A percentile compares a stretch with the other conserved stretches of the same genome.
These are phyloP conservation scores for Hymenochaete sp. DNA, from an alignment of 1,284 basidiomycete species.

Conservation along the genomic window DNA sequence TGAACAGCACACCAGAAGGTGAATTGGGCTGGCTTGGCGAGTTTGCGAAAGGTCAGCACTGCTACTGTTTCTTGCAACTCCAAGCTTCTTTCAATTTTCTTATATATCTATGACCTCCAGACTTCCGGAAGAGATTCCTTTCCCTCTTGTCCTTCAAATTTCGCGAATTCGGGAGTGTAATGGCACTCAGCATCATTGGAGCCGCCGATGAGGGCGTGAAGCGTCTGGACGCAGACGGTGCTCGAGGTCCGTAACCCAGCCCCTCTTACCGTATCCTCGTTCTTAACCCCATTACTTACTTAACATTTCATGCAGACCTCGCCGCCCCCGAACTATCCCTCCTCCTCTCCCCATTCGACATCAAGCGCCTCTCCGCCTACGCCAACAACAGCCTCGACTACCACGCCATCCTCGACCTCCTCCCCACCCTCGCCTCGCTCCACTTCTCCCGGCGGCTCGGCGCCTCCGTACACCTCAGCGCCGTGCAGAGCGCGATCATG, in stretches of 20 bases:
- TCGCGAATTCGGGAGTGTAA: slow-evolving; percentile 84
- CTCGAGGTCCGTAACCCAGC: slow-evolving; percentile 32
- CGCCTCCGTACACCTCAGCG: slow-evolving; percentile 57
- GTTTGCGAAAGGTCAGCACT: slow-evolving; percentile 72
- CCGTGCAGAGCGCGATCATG: slow-evolving; percentile 83
- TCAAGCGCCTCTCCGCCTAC: slow-evolving; percentile 94
- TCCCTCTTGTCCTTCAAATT: slow-evolving; percentile 90
- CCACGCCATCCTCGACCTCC: slow-evolving; percentile 89
- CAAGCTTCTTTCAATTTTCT: not conserved
- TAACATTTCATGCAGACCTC: slow-evolving; percentile 35
- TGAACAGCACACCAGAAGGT: slow-evolving; percentile 59
- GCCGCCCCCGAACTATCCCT: slow-evolving; percentile 63
- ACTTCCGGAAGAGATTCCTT: slow-evolving; percentile 89
- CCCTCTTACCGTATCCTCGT: not conserved
- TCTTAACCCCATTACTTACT: slow-evolving; percentile 1
- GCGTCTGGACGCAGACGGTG: slow-evolving; percentile 32
- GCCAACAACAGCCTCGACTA: slow-evolving; percentile 96
- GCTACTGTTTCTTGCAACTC: not conserved
- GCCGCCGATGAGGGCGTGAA: slow-evolving; percentile 63
- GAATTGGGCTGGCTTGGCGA: slow-evolving; percentile 81
- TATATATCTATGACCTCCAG: slow-evolving; percentile 32
- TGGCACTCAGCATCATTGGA: slow-evolving; percentile 83
- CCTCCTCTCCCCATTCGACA: slow-evolving; percentile 84
- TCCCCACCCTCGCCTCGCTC: slow-evolving; percentile 72
- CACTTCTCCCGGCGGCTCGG: slow-evolving; percentile 81